Percentiles rank a stretch among this genome's conserved stretches.
Evolutionary conservation across 106 monocot genomes (phyloP).

Genomic region (Amphibolis antarctica): DNA sequence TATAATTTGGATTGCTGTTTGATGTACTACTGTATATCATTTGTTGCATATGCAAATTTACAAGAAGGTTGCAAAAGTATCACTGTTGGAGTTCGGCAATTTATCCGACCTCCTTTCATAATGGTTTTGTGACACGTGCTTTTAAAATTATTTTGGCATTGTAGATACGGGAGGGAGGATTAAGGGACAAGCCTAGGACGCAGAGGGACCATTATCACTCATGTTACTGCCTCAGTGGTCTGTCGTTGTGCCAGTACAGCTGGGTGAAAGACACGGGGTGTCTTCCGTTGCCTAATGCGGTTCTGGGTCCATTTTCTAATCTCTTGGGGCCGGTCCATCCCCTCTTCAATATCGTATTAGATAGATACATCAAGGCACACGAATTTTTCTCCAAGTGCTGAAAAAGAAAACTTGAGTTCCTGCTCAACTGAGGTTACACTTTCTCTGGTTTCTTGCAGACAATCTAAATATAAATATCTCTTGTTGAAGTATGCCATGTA

Average conservation of each 20-base stretch:
- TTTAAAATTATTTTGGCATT: neutral
- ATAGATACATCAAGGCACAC: constrained; percentile 37
- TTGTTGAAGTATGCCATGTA: too few relatives aligned
- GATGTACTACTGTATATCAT: too few relatives aligned
- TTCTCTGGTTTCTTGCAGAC: too few relatives aligned
- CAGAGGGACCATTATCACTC: constrained; percentile 69
- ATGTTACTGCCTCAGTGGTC: constrained; percentile 96
- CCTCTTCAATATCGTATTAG: constrained; percentile 60
- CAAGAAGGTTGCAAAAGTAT: too few relatives aligned
- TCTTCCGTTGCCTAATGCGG: constrained; percentile 33
- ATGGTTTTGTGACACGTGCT: too few relatives aligned
- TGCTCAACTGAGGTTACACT: too few relatives aligned
- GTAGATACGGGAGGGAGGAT: constrained; percentile 83
- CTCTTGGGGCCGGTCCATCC: constrained; percentile 79
- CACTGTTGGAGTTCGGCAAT: too few relatives aligned
- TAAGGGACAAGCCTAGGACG: constrained; percentile 93
- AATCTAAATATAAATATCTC: too few relatives aligned
- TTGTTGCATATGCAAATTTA: too few relatives aligned
- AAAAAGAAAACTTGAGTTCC: constrained; percentile 2
- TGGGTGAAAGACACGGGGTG: constrained; percentile 28
- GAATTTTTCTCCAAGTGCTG: constrained; percentile 29
- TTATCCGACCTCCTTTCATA: too few relatives aligned
- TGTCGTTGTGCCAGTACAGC: constrained; percentile 73
- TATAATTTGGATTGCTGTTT: too few relatives aligned
- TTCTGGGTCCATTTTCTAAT: constrained; percentile 75